Evolutionary conservation across 495 filamentous ascomycete genomes (phyloP), one percentile per base, ranked within the genome.

Genomic region (Cercophora newfieldiana): DNA sequence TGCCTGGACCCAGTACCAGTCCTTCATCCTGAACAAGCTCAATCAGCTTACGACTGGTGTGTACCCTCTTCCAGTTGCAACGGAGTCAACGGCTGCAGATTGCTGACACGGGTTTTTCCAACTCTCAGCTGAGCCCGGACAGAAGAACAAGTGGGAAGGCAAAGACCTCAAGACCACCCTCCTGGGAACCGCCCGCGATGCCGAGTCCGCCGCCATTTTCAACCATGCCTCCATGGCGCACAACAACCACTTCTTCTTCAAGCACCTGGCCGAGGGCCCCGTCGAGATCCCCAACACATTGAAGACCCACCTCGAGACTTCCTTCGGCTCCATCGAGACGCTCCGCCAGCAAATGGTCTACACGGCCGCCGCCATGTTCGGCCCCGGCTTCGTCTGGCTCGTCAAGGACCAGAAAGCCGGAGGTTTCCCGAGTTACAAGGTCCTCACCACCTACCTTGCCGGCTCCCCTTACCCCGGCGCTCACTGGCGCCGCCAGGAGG

Each of bases 181-280:
- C 71, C 80, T 96, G 73, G 82, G 84, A 66, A 89, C 89, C 69
- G 91, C 95, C 57, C 90, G 92, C 71, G 86, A 94, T 66, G 87
- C 93, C 31, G 81, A 85, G 61, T 80, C 84, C 66, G 95, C 96
- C 49, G 79, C 86, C 65, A 80, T 90, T 67, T 99, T 99, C 86
- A 99, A 99, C 83, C 87, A 94, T 72, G 95, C 95, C 74, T 93
- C 89, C 67, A 96, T 96, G 90, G 91, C 93, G 62, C 89, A 91
- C 82, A 97, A 98, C 86, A 97, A 97, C 83, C 88, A 95, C 77
- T 91, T 95, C 79, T 98, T 97, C 88, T 98, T 98, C 85, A 67
- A 73, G 33, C 83, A 81, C 67, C 69, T 86, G 57, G 84, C 87
- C 65, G 71, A 77, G 66, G 65, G 81, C 57, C 48, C 58, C 30